These are phyloP conservation scores for Phanerodontia chrysosporium DNA, from an alignment of 768 basidiomycete species.

Conservation along the genomic window DNA sequence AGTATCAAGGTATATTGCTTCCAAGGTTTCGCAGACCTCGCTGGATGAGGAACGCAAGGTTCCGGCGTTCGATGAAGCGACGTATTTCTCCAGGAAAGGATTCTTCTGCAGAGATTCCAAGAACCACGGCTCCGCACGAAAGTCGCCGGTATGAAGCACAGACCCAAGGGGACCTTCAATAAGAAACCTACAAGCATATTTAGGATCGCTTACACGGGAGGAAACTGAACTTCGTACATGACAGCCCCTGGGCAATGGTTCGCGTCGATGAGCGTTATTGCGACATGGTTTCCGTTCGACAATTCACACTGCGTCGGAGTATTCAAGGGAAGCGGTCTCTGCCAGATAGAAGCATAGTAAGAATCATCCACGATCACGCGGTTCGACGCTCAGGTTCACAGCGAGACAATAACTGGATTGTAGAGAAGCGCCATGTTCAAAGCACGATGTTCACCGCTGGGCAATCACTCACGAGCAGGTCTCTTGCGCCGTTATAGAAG, in stretches of 20 bases:
- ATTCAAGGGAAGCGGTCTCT: constrained; percentile 60
- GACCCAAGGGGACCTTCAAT: constrained; percentile 67
- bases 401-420: no score
- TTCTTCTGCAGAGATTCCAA: constrained; percentile 64
- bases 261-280: constrained; percentile 79
- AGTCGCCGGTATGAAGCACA: constrained; percentile 89
- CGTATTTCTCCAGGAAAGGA: constrained; percentile 68
- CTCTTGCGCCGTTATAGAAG: constrained; percentile 52
- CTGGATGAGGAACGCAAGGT: not conserved
- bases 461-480: constrained; percentile 54
- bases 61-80: constrained; percentile 31
- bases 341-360: not conserved
- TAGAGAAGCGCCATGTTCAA: not conserved
- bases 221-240: constrained; percentile 52
- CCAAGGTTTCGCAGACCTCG: not conserved
- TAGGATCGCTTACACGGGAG: no score
- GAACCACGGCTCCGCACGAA: constrained; percentile 84
- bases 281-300: constrained; percentile 52
- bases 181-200: constrained; percentile 60
- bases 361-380: not conserved
- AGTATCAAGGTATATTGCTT: constrained; percentile 19
- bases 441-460: not conserved
- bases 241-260: constrained; percentile 95
- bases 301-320: constrained; percentile 61
- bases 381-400: no score